These are phyloP conservation scores for Lepidium campestre DNA, from an alignment of 441 rosid species.

Conservation along the genomic window DNA sequence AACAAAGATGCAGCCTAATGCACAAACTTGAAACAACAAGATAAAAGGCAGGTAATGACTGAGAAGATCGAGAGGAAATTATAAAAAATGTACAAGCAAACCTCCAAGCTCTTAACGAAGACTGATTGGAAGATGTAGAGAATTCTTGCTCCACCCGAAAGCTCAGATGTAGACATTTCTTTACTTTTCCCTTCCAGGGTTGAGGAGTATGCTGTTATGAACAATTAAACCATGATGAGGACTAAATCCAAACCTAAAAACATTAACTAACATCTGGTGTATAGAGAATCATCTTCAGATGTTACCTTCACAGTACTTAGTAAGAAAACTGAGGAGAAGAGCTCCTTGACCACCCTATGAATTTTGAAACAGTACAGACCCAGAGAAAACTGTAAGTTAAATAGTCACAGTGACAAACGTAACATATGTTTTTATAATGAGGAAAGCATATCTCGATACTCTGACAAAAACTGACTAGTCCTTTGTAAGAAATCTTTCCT, in stretches of 20 bases:
- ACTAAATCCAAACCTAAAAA: slow-evolving; percentile 6
- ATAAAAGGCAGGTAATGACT: not conserved
- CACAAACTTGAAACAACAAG: not conserved
- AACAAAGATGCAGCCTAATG: not conserved
- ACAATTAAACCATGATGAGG: not conserved
- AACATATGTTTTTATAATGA: not conserved
- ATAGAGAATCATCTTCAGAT: not conserved
- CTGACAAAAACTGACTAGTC: not conserved
- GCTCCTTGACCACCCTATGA: slow-evolving; percentile 94
- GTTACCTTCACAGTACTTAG: slow-evolving; percentile 89
- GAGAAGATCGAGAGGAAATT: not conserved
- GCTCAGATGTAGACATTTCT: slow-evolving; percentile 54
- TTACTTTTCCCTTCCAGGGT: slow-evolving; percentile 63
- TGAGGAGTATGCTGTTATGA: slow-evolving; percentile 47
- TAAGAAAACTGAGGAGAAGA: slow-evolving; percentile 79
- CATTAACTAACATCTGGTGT: not conserved
- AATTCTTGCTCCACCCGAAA: slow-evolving; percentile 71
- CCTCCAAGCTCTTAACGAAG: slow-evolving; percentile 62
- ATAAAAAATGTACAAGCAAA: slow-evolving; percentile 11
- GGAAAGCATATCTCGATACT: not conserved
- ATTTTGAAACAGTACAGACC: slow-evolving; percentile 7
- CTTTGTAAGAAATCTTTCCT: not conserved
- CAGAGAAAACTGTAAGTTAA: not conserved
- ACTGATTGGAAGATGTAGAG: slow-evolving; percentile 64
- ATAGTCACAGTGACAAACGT: not conserved